Evolutionary conservation across 345 rosid genomes (phyloP), one percentile per base, ranked within the genome.

Genomic region (Populus deltoides): DNA sequence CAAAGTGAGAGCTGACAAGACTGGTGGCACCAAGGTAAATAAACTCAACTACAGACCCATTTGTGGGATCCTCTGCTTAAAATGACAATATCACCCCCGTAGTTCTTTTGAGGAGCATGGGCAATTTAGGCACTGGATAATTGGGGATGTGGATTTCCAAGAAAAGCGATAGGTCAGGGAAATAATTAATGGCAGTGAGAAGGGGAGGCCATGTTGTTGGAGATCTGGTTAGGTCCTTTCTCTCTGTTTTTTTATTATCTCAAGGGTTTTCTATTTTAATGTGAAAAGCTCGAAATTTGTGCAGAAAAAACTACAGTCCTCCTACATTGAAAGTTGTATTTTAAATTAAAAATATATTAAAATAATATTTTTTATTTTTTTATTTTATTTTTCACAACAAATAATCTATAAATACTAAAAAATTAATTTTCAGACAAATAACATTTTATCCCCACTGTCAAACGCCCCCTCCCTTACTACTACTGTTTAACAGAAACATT

Each of bases 121-220:
- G 66, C 27, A 49, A 20, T 35, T 18, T 18, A 7, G 76, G 51
- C 35, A 25, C 11, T 39, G 27, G n/a, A 24, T 1, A 2, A 11
- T 4, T 6, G 5, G 5, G 5, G 63, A 13, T 18, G 66, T 35
- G 59, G 39, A 18, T 66, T 71, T 66, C 66, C 3, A 5, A 68
- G 66, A 66, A 75, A 59, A 57, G 71, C 5, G 74, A 74, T 12
- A 31, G 76, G 70, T 71, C 79, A 75, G 11, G 71, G 49, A 25
- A 74, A 29, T 73, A 72, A 73, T 77, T 81, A 36, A 77, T 69
- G 78, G 78, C 69, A 25, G 73, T n/a, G 77, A 24, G 63, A 66
- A 41, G 47, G 38, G 75, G 35, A 57, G 33, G 71, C 63, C 85
- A 51, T 35, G 63, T 39, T 7, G 0, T 39, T 6, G 12, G 20